Percentiles rank a stretch among this genome's conserved stretches.
Evolutionary conservation across 139 green algal genomes (phyloP).

Genomic region (Coccomyxa sp.): DNA sequence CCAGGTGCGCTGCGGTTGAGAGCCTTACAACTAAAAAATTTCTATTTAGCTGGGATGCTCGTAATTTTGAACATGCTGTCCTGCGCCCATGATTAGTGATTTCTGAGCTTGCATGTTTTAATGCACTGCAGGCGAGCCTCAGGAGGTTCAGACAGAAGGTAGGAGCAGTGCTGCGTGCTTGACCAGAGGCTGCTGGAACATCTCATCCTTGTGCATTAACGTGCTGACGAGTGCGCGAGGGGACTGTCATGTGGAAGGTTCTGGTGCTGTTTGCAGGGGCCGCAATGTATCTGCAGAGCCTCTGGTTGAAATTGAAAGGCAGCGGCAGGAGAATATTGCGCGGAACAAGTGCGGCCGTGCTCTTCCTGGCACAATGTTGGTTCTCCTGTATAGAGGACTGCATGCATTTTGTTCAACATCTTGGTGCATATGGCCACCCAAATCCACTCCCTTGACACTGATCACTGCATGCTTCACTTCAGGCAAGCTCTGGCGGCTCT

Average conservation of each 20-base stretch:
- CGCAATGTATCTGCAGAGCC: neutral
- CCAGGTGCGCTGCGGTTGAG: no score
- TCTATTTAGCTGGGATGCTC: no score
- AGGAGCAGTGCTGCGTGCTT: no score
- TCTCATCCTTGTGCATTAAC: neutral
- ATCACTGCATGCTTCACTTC: neutral
- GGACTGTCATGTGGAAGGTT: neutral
- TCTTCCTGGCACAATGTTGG: neutral
- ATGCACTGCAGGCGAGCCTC: no score
- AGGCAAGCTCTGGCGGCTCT: conserved; percentile 4
- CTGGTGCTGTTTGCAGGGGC: neutral
- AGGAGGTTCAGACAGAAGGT: no score
- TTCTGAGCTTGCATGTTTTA: no score
- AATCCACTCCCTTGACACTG: neutral
- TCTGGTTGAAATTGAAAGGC: neutral
- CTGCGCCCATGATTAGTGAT: no score
- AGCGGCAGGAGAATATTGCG: neutral
- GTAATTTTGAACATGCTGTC: no score
- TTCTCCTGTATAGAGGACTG: no score
- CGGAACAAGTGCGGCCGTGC: neutral
- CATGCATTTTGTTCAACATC: no score
- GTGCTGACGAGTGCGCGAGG: neutral
- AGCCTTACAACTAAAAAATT: no score
- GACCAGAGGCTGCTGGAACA: neutral
- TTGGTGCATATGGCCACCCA: no score